These are phyloP conservation scores for Colletotrichum melonis DNA, from an alignment of 2,329 filamentous ascomycete genomes.

Conservation along the genomic window DNA sequence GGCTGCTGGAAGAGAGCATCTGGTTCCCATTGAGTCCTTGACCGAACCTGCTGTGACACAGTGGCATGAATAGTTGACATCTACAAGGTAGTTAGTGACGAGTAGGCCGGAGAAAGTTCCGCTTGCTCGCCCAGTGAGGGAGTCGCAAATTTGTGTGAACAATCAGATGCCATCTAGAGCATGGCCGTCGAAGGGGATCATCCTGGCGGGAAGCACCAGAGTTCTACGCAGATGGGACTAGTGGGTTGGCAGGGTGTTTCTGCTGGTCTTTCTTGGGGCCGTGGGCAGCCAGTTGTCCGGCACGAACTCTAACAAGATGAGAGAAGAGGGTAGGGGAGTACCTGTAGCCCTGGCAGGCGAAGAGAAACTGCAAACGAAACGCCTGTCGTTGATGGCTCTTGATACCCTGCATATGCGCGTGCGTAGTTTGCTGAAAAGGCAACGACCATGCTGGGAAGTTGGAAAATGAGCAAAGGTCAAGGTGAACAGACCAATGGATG, in stretches of 20 bases:
- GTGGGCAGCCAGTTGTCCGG: neutral
- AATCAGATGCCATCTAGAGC: neutral
- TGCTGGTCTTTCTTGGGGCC: neutral
- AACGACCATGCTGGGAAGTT: constrained; percentile 2
- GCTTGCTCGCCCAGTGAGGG: neutral
- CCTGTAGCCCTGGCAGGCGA: neutral
- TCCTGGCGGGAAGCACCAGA: constrained; percentile 7
- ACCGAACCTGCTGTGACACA: neutral
- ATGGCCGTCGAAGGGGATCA: constrained; percentile 8
- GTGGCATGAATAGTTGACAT: neutral
- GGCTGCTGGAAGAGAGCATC: neutral
- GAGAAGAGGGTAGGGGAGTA: neutral
- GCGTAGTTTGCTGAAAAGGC: constrained; percentile 19
- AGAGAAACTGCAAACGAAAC: constrained; percentile 25
- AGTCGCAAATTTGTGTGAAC: neutral
- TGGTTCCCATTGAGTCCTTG: constrained; percentile 1
- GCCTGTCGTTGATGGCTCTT: constrained; percentile 2
- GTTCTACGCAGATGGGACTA: constrained; percentile 20
- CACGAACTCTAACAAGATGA: neutral
- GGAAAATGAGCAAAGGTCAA: neutral
- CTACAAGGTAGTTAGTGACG: neutral
- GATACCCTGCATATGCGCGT: constrained; percentile 26
- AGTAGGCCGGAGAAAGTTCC: neutral
- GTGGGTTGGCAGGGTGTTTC: constrained; percentile 2
- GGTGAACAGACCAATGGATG: constrained; percentile 16